A percentile compares a stretch with the other conserved stretches of the same genome.
These are phyloP conservation scores for Sanguinoderma infundibulare DNA, from an alignment of 1,284 basidiomycete genomes.

Conservation along the genomic window DNA sequence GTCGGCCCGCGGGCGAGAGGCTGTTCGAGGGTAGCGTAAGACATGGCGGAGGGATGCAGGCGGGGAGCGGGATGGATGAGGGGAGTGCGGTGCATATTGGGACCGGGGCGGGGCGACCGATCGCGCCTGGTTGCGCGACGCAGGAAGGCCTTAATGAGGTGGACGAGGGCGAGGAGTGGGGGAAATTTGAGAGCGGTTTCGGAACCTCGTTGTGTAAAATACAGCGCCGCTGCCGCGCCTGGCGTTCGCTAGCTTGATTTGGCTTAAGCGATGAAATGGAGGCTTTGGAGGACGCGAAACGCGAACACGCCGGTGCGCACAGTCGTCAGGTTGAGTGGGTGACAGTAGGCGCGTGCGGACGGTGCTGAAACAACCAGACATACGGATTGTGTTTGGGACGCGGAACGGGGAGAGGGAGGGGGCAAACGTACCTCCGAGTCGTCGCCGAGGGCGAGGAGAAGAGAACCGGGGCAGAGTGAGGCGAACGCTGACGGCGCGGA, in stretches of 20 bases:
- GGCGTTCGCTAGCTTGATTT: conserved; percentile 24
- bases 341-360: conserved; percentile 8
- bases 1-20: conserved; percentile 25
- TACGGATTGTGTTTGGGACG: conserved; percentile 1
- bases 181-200: conserved; percentile 21
- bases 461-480: neutral
- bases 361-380: conserved; percentile 13
- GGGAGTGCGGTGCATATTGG: conserved; percentile 29
- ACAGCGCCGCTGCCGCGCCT: conserved; percentile 18
- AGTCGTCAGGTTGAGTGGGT: conserved; percentile 13
- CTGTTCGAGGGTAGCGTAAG: conserved; percentile 26
- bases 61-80: conserved; percentile 27
- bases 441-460: neutral
- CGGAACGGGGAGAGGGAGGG: neutral
- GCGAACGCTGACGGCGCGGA: neutral
- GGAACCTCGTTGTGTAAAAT: conserved; percentile 21
- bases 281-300: conserved; percentile 8
- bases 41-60: conserved; percentile 27
- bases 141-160: conserved; percentile 11
- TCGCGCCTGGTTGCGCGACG: conserved; percentile 8
- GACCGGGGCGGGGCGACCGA: conserved; percentile 3
- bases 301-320: conserved; percentile 14
- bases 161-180: conserved; percentile 16
- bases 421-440: conserved; percentile 9
- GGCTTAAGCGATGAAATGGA: conserved; percentile 17